These are phyloP conservation scores for Paracorniculantispora psalliotae DNA, from an alignment of 2,329 filamentous ascomycete species.

Conservation along the genomic window DNA sequence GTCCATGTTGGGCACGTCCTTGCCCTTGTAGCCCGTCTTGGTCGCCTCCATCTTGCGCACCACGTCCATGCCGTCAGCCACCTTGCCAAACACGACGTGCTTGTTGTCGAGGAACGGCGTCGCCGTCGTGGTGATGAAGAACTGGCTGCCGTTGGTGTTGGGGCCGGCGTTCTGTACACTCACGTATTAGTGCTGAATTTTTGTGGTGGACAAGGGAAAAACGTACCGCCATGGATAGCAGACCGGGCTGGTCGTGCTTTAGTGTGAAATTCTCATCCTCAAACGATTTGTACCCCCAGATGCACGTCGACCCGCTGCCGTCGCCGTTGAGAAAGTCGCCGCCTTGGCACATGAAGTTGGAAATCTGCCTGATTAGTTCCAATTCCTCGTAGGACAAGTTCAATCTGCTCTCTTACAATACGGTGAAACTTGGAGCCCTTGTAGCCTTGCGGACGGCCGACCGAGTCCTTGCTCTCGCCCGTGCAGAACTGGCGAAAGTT, in stretches of 20 bases:
- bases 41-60: conserved; percentile 90
- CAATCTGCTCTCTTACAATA: conserved; percentile 56
- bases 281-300: conserved; percentile 82
- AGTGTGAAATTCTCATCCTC: conserved; percentile 84
- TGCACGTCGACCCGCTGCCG: conserved; percentile 80
- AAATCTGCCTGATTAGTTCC: conserved; percentile 69
- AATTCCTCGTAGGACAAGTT: too few species aligned
- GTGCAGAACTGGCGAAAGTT: conserved; percentile 98
- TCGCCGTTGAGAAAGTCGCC: conserved; percentile 94
- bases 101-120: conserved; percentile 88
- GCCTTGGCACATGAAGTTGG: conserved; percentile 95
- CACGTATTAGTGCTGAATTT: conserved; percentile 4
- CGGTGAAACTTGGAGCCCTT: conserved; percentile 93
- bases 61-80: conserved; percentile 84
- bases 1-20: conserved; percentile 81
- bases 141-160: conserved; percentile 91
- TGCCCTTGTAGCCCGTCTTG: conserved; percentile 66
- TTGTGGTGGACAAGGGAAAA: not conserved
- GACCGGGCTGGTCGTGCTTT: conserved; percentile 72
- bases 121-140: conserved; percentile 89
- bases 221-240: conserved; percentile 85
- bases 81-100: conserved; percentile 92
- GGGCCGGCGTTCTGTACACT: conserved; percentile 71
- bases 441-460: conserved; percentile 82
- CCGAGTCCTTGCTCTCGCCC: conserved; percentile 76